Evolutionary conservation across 768 basidiomycete genomes (phyloP).

Genomic region (Neoboletus brunneissimus): DNA sequence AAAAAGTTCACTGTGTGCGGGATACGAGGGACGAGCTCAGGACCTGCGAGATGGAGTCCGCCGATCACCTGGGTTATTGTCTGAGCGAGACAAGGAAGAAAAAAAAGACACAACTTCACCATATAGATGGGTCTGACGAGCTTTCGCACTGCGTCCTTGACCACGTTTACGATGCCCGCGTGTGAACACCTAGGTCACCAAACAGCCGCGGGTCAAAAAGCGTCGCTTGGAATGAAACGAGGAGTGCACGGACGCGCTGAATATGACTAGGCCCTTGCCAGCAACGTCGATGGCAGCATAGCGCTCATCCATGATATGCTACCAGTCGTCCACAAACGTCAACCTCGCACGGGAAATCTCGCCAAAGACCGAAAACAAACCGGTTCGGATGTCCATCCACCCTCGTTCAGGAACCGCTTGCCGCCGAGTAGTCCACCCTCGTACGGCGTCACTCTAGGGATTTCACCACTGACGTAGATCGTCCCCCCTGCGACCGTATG

Average conservation of each 20-base stretch:
- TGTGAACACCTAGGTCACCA: constrained; percentile 53
- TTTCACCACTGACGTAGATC: constrained; percentile 79
- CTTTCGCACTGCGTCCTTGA: constrained; percentile 60
- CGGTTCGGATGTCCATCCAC: constrained; percentile 53
- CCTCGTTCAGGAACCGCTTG: constrained; percentile 51
- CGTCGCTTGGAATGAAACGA: not conserved
- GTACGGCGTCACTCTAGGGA: constrained; percentile 65
- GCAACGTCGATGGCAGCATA: constrained; percentile 73
- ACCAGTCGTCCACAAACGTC: not conserved
- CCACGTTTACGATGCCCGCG: constrained; percentile 83
- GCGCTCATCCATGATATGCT: constrained; percentile 83
- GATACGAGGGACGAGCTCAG: constrained; percentile 62
- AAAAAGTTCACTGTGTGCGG: constrained; percentile 70
- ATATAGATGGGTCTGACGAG: constrained; percentile 74
- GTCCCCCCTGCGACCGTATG: constrained; percentile 63
- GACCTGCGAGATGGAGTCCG: constrained; percentile 78
- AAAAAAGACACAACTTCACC: constrained; percentile 37
- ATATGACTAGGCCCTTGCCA: constrained; percentile 80
- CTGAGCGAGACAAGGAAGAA: not conserved
- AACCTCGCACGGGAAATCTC: not conserved
- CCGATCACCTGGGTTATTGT: constrained; percentile 59
- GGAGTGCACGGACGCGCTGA: constrained; percentile 65
- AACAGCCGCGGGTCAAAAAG: not conserved
- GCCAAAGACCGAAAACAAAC: constrained; percentile 30
- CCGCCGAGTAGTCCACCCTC: constrained; percentile 70